Conservation (phyloP, 345 rosid genomes). For the Garcia nutans region DNA sequence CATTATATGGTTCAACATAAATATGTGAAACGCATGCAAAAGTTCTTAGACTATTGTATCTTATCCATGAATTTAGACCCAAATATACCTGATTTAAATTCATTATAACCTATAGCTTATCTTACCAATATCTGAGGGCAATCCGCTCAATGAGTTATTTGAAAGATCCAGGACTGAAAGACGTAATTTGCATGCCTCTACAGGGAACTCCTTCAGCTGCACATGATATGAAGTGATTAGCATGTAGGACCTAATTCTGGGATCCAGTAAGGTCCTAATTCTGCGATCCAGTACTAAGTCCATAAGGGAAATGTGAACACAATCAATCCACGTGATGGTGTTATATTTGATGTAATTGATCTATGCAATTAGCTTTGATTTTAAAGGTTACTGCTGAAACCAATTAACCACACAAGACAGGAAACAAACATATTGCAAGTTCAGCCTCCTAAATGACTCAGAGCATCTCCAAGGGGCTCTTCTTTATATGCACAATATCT, state of each 20-base stretch:
- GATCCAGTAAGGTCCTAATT: not conserved
- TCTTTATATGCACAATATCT: too few relatives aligned
- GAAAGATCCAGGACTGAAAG: slow-evolving; percentile 86
- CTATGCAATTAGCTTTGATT: not conserved
- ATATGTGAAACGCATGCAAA: not conserved
- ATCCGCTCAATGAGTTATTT: slow-evolving; percentile 83
- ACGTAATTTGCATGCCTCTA: slow-evolving; percentile 66
- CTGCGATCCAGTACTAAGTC: not conserved
- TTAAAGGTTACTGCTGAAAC: not conserved
- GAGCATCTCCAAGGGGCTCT: too few relatives aligned
- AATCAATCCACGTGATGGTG: not conserved
- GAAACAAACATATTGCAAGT: not conserved
- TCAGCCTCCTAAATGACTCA: not conserved
- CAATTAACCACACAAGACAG: not conserved
- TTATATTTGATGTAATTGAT: not conserved
- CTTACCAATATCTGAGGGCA: slow-evolving; percentile 87
- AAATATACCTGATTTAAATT: slow-evolving; percentile 7
- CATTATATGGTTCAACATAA: not conserved
- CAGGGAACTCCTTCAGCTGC: slow-evolving; percentile 86
- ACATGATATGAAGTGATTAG: slow-evolving; percentile 23
- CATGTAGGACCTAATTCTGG: not conserved
- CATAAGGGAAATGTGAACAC: not conserved
- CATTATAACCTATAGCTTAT: slow-evolving; percentile 20
- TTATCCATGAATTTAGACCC: slow-evolving; percentile 7
- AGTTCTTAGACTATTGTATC: not conserved